Percentiles rank a stretch among this genome's conserved stretches.
Conservation (phyloP, 2,329 filamentous ascomycete genomes). For the Aureobasidium mangrovei region DNA sequence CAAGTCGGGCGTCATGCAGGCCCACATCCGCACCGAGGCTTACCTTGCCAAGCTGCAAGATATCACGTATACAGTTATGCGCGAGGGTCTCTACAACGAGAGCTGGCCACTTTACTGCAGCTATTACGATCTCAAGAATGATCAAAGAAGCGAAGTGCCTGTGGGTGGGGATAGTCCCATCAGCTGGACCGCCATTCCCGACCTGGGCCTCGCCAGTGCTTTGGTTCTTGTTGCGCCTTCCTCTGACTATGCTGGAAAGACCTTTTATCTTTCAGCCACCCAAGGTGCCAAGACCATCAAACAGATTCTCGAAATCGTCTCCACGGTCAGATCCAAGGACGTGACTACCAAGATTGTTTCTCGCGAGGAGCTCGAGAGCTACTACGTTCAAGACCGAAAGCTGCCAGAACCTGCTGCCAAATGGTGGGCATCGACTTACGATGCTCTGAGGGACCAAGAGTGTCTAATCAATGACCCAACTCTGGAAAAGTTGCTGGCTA, state of each 20-base stretch:
- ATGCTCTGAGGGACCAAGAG: slow-evolving; percentile 34
- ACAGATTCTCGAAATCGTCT: slow-evolving; percentile 25
- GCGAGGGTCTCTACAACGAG: slow-evolving; percentile 40
- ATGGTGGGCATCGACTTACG: slow-evolving; percentile 41
- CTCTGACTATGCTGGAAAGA: slow-evolving; percentile 29
- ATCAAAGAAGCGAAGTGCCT: slow-evolving; percentile 29
- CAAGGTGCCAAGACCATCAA: slow-evolving; percentile 20
- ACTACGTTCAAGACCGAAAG: slow-evolving; percentile 30
- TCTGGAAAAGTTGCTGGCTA: slow-evolving; percentile 31
- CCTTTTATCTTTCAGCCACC: slow-evolving; percentile 30
- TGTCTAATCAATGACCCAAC: slow-evolving; percentile 35
- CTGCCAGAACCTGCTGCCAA: slow-evolving; percentile 31
- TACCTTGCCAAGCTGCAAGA: slow-evolving; percentile 26
- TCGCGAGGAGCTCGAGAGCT: slow-evolving; percentile 34
- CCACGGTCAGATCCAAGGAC: slow-evolving; percentile 22
- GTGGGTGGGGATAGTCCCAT: slow-evolving; percentile 35
- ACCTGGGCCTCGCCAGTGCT: slow-evolving; percentile 37
- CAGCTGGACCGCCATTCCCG: slow-evolving; percentile 36
- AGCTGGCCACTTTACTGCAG: slow-evolving; percentile 41
- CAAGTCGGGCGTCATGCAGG: slow-evolving; percentile 37
- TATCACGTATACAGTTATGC: slow-evolving; percentile 30
- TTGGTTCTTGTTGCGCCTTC: slow-evolving; percentile 28
- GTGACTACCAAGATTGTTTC: slow-evolving; percentile 30
- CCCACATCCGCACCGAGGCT: slow-evolving; percentile 38
- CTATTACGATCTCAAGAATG: slow-evolving; percentile 31